These are phyloP conservation scores for Beauveria medogensis DNA, from an alignment of 2,329 filamentous ascomycete genomes.

Conservation along the genomic window DNA sequence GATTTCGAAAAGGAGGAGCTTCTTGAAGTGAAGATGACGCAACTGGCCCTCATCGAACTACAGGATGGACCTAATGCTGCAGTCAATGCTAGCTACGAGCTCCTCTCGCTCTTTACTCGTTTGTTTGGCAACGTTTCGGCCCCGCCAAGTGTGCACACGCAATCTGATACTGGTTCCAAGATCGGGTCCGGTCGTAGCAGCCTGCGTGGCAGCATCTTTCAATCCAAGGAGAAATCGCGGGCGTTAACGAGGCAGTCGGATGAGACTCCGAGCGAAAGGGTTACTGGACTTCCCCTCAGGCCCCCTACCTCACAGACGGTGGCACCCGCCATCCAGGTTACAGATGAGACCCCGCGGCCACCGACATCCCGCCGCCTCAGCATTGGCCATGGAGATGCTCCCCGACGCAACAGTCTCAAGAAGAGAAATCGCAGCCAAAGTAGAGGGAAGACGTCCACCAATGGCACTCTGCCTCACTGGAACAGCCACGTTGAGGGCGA, in stretches of 20 bases:
- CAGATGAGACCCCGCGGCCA: constrained; percentile 48
- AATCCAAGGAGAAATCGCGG: constrained; percentile 40
- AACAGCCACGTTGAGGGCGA: constrained; percentile 43
- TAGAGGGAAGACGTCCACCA: constrained; percentile 37
- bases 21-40: constrained; percentile 93
- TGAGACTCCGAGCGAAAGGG: constrained; percentile 29
- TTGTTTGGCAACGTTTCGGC: constrained; percentile 58
- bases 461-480: constrained; percentile 29
- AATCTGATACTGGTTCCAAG: constrained; percentile 54
- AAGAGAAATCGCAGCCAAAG: constrained; percentile 45
- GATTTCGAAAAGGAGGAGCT: constrained; percentile 77
- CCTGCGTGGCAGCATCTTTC: constrained; percentile 70
- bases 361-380: constrained; percentile 27
- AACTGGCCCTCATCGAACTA: constrained; percentile 74
- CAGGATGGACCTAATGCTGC: constrained; percentile 77
- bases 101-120: constrained; percentile 72
- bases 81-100: constrained; percentile 79
- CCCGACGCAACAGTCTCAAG: constrained; percentile 44
- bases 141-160: constrained; percentile 35
- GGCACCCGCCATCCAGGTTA: constrained; percentile 70
- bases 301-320: constrained; percentile 36
- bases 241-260: constrained; percentile 34
- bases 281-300: constrained; percentile 20
- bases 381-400: constrained; percentile 19
- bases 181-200: constrained; percentile 65